Conservation (phyloP, 352 stramenopile genomes). For the Paralagenidium karlingii region DNA sequence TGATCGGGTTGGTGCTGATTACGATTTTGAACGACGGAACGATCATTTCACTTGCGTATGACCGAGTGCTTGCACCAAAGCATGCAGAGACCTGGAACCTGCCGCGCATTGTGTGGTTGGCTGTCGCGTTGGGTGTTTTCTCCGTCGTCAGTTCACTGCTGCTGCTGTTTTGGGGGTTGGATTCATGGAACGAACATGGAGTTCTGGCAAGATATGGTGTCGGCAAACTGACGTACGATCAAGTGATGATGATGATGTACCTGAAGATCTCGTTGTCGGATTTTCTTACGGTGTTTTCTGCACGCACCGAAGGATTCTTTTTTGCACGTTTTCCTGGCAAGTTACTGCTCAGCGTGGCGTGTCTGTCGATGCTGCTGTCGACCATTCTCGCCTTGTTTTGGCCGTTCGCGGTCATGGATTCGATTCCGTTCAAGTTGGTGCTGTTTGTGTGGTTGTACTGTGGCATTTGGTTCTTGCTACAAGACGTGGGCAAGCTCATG, state of each 20-base stretch:
- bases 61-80: slow-evolving; percentile 69
- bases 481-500: slow-evolving; percentile 70
- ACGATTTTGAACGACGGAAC: slow-evolving; percentile 92
- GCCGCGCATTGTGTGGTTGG: slow-evolving; percentile 40
- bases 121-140: slow-evolving; percentile 47
- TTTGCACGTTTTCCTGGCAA: slow-evolving; percentile 56
- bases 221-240: slow-evolving; percentile 68
- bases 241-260: slow-evolving; percentile 90
- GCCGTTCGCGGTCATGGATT: slow-evolving; percentile 66
- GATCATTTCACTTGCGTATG: slow-evolving; percentile 86
- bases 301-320: slow-evolving; percentile 74
- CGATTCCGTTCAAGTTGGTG: slow-evolving; percentile 56
- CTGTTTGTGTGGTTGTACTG: slow-evolving; percentile 86
- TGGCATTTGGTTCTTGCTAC: slow-evolving; percentile 77
- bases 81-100: slow-evolving; percentile 64
- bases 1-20: slow-evolving; percentile 90
- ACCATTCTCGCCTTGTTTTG: slow-evolving; percentile 79
- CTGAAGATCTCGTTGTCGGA: slow-evolving; percentile 91
- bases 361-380: slow-evolving; percentile 65
- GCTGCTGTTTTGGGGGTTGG: slow-evolving; percentile 70
- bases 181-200: slow-evolving; percentile 69
- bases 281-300: slow-evolving; percentile 89
- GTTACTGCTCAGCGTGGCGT: slow-evolving; percentile 55
- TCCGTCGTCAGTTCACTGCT: slow-evolving; percentile 76
- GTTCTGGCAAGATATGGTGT: slow-evolving; percentile 43